Conservation (phyloP, 2,329 filamentous ascomycete genomes). For the Huntiella abstrusa region DNA sequence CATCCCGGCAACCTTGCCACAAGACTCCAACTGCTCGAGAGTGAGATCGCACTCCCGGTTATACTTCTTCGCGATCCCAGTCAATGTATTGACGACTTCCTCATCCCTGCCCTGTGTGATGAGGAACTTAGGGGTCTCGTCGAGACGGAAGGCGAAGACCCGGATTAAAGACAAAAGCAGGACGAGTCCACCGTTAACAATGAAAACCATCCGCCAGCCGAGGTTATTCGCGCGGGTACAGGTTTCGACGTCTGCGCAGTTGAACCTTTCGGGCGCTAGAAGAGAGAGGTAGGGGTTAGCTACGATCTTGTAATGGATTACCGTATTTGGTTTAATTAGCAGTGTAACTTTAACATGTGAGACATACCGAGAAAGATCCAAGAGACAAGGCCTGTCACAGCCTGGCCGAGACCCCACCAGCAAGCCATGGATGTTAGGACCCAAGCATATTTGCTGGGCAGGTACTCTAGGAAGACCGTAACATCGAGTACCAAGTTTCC, state of each 20-base stretch:
- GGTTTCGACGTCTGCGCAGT: constrained; percentile 19
- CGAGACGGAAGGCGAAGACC: constrained; percentile 27
- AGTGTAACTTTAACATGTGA: neutral
- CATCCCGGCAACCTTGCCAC: constrained; percentile 20
- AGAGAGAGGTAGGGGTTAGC: neutral
- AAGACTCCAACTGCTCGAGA: constrained; percentile 22
- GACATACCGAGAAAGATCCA: constrained; percentile 26
- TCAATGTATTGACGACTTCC: constrained; percentile 29
- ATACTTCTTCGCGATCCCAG: constrained; percentile 25
- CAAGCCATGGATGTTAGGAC: constrained; percentile 27
- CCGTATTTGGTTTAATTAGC: neutral
- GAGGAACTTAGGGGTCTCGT: constrained; percentile 28
- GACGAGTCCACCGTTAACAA: constrained; percentile 25
- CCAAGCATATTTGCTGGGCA: constrained; percentile 29
- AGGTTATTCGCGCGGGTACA: constrained; percentile 26
- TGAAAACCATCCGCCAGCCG: constrained; percentile 31
- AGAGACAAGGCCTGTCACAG: constrained; percentile 25
- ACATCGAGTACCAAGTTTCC: constrained; percentile 33
- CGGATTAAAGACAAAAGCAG: constrained; percentile 26
- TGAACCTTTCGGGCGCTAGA: constrained; percentile 21
- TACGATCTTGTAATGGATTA: neutral
- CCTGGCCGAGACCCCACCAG: constrained; percentile 34
- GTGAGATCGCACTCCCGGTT: constrained; percentile 20
- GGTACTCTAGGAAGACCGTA: constrained; percentile 32
- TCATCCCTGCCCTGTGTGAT: constrained; percentile 25